Percentiles rank a stretch among this genome's conserved stretches.
Conservation (phyloP, 108 stramenopile genomes). For the Nitzschia sp. region DNA sequence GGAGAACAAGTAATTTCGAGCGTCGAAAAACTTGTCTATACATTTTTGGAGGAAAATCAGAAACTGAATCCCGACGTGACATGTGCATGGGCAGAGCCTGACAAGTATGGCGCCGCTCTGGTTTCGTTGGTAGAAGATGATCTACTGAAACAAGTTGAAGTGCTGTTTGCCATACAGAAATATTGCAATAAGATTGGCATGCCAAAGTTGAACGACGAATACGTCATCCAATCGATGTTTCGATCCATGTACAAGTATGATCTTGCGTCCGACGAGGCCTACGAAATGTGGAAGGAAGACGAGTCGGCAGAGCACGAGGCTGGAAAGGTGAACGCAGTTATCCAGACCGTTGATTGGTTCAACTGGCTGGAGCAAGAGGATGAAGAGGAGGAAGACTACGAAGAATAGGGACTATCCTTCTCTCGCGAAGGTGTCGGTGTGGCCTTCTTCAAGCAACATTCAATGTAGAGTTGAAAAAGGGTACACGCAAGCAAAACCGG, state of each 20-base stretch:
- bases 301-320: conserved; percentile 63
- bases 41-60: conserved; percentile 63
- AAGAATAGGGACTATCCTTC: conserved; percentile 39
- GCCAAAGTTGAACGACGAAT: conserved; percentile 83
- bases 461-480: too few species aligned
- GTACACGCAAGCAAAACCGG: background rate
- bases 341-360: conserved; percentile 89
- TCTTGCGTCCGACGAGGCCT: conserved; percentile 77
- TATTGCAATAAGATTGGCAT: conserved; percentile 83
- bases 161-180: conserved; percentile 82
- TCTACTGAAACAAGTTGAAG: conserved; percentile 68
- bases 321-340: conserved; percentile 77
- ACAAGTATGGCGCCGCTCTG: conserved; percentile 69
- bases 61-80: conserved; percentile 69
- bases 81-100: conserved; percentile 76
- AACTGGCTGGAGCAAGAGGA: conserved; percentile 87
- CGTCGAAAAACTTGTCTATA: conserved; percentile 67
- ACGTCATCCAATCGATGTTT: conserved; percentile 83
- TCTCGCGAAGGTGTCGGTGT: too few species aligned
- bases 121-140: conserved; percentile 73
- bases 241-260: conserved; percentile 89
- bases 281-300: conserved; percentile 84
- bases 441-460: too few species aligned
- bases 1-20: conserved; percentile 52
- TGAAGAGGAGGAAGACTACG: conserved; percentile 76